Conservation (phyloP, 106 monocot species). For the Dendrobium officinale region DNA sequence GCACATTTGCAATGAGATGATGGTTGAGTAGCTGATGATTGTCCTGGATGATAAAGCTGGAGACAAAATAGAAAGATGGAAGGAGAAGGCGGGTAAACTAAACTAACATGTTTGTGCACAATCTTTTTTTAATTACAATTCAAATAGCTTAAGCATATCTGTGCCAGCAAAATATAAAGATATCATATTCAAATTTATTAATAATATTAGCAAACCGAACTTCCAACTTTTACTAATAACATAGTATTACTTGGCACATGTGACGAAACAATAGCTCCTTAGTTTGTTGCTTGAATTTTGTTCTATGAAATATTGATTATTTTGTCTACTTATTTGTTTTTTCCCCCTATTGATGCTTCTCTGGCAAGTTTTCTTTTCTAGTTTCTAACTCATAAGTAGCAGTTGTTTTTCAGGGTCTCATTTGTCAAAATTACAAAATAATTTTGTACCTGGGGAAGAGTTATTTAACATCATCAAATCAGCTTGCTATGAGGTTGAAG, state of each 20-base stretch:
- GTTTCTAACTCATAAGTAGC: conserved; percentile 20
- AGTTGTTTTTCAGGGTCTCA: conserved; percentile 31
- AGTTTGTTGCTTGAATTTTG: background rate
- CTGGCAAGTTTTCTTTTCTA: conserved; percentile 8
- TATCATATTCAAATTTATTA: too few relatives aligned
- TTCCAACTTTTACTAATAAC: background rate
- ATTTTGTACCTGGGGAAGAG: conserved; percentile 15
- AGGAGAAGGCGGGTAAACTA: background rate
- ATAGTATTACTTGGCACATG: background rate
- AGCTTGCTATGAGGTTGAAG: conserved; percentile 24
- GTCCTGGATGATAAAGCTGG: background rate
- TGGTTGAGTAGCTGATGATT: background rate
- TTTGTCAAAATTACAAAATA: conserved; percentile 8
- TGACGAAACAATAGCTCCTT: background rate
- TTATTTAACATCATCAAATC: conserved; percentile 33
- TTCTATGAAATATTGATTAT: background rate
- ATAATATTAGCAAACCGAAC: background rate
- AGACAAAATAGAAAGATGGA: background rate
- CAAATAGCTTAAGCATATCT: background rate
- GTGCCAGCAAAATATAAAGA: background rate
- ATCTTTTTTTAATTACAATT: background rate
- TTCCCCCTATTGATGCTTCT: background rate
- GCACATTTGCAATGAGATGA: background rate
- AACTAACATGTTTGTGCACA: background rate
- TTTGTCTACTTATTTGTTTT: background rate